Percentiles rank a stretch among this genome's conserved stretches.
Evolutionary conservation across 352 stramenopile genomes (phyloP).

Genomic region (Phytophthora idaei): DNA sequence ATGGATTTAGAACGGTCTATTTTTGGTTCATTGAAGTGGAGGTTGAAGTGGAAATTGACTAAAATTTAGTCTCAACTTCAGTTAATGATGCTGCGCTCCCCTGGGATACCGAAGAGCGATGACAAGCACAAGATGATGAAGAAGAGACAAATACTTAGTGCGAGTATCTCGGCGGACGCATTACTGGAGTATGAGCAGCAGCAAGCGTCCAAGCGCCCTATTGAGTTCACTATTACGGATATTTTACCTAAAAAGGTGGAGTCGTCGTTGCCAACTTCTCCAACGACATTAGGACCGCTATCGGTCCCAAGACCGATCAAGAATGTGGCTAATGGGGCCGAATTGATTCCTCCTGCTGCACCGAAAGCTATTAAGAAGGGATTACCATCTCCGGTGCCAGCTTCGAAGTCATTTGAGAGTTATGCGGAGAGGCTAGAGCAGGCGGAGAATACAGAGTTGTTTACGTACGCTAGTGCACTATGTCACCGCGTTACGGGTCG

Average conservation of each 20-base stretch:
- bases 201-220: constrained; percentile 3
- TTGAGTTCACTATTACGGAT: constrained; percentile 42
- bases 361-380: constrained; percentile 21
- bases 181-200: constrained; percentile 20
- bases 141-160: constrained; percentile 31
- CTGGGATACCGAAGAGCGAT: neutral
- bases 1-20: neutral
- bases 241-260: constrained; percentile 28
- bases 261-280: constrained; percentile 2
- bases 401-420: constrained; percentile 5
- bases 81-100: constrained; percentile 6
- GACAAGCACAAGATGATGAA: constrained; percentile 23
- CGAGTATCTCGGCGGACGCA: constrained; percentile 44
- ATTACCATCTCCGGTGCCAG: constrained; percentile 1
- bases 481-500: constrained; percentile 68
- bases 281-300: constrained; percentile 15
- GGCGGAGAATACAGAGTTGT: constrained; percentile 70
- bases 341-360: constrained; percentile 3
- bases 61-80: too few species aligned
- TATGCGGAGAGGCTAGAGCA: constrained; percentile 49
- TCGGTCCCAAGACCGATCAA: constrained; percentile 16
- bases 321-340: neutral
- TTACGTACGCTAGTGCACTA: constrained; percentile 68
- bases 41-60: constrained; percentile 1
- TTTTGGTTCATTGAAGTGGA: neutral